Conservation (phyloP, 176 grass and related monocot species). For the Phragmites australis region DNA sequence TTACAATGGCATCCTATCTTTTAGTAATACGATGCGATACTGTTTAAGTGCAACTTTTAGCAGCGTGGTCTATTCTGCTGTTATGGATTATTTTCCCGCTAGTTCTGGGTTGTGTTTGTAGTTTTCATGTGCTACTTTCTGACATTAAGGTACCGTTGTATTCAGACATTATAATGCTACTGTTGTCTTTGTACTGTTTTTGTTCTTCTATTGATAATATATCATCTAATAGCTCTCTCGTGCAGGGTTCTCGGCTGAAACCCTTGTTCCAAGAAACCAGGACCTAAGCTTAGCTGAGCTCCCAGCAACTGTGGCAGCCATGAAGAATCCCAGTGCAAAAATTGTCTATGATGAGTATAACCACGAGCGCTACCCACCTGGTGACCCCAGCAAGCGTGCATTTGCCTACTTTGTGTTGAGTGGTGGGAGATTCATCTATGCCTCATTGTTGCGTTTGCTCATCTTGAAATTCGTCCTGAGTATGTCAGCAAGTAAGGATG, state of each 20-base stretch:
- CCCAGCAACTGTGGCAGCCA: constrained; percentile 61
- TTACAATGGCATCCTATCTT: neutral
- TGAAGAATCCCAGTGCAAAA: constrained; percentile 75
- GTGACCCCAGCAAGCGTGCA: constrained; percentile 80
- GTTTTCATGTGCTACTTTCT: constrained; percentile 3
- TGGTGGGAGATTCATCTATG: constrained; percentile 85
- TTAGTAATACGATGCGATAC: neutral
- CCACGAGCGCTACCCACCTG: constrained; percentile 73
- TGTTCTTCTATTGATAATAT: constrained; percentile 13
- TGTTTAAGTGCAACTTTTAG: neutral
- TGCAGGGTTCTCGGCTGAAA: constrained; percentile 76
- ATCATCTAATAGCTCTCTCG: neutral
- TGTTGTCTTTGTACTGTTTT: neutral
- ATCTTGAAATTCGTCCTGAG: constrained; percentile 85
- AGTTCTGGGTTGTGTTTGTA: neutral
- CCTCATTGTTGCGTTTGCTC: constrained; percentile 73
- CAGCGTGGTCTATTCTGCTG: neutral
- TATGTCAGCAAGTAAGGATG: constrained; percentile 94
- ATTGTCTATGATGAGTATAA: constrained; percentile 76
- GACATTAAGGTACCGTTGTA: neutral
- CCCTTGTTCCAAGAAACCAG: constrained; percentile 67
- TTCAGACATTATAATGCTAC: constrained; percentile 9
- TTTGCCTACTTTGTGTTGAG: constrained; percentile 96
- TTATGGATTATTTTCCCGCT: constrained; percentile 11
- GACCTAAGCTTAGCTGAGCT: constrained; percentile 55